Evolutionary conservation across 768 basidiomycete species (phyloP), one percentile per base, ranked within the genome.

Genomic region (Tricholomella constricta): DNA sequence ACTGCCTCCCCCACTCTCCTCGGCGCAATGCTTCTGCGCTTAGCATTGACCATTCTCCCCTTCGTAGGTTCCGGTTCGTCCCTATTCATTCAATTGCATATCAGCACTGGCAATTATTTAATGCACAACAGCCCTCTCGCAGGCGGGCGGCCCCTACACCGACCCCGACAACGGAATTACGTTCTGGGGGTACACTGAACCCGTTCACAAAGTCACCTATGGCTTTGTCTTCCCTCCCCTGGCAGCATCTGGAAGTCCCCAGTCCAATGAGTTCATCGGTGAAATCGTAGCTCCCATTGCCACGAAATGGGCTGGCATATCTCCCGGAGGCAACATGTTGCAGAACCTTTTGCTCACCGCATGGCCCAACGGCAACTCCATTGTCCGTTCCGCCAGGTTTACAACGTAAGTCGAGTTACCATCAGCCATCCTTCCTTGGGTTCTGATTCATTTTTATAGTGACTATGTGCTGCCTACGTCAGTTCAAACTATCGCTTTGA

Each of bases 231-330:
- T 85, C 59, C 83, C 83, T 27, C 78, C 78, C 22, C 62, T 78
- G 17, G 70, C 68, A 11, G 48, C 29, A 6, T n/a, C 17, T 36
- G 45, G 45, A 25, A 19, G 35, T 14, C 6, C 34, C 65, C 23
- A 67, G 70, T 65, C 78, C 17, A 71, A 69, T 15, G 84, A 86
- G 58, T 85, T 85, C 62, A 82, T 86, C 55, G 85, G 79, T 43
- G 81, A 83, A 65, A 79, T 85, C 43, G 76, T 83, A 19, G 78
- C 81, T 6, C 84, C 85, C 11, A 67, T 82, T 36, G 72, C 62
- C 6, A 74, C 74, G 22, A 62, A 74, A 70, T 86, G 84, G 84
- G 75, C 75, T n/a, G 84, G 84, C 46, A 65, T 78, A 22, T 68
- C 80, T 6, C 76, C 83, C 5, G 78, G 74, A 12, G 81, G 81